Conservation (phyloP, 139 green algal genomes). For the Nannochloris sp. region DNA sequence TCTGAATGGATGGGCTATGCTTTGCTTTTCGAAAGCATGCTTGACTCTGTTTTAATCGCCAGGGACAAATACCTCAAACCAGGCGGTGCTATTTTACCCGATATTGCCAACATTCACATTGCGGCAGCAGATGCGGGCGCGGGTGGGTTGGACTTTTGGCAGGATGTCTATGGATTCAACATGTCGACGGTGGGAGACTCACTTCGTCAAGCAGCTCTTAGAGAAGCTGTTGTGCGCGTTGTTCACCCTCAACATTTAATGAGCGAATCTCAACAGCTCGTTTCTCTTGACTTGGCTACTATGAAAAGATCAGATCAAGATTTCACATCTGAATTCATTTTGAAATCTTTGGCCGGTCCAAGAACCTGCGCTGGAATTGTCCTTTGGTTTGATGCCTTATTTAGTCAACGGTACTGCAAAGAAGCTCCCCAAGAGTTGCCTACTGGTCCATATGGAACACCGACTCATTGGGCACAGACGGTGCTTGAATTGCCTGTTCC, state of each 20-base stretch:
- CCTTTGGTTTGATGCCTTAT: conserved; percentile 92
- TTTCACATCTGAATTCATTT: conserved; percentile 75
- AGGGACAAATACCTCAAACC: conserved; percentile 68
- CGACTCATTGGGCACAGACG: conserved; percentile 93
- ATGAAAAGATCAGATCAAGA: conserved; percentile 69
- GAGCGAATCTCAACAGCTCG: conserved; percentile 15
- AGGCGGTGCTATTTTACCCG: conserved; percentile 84
- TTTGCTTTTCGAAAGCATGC: conserved; percentile 96
- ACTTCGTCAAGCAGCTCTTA: background rate
- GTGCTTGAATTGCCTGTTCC: conserved; percentile 63
- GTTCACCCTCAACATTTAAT: conserved; percentile 49
- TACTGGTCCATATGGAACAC: conserved; percentile 56
- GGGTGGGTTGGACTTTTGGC: conserved; percentile 68
- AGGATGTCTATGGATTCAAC: conserved; percentile 86
- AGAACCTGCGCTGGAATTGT: conserved; percentile 55
- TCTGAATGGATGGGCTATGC: conserved; percentile 98
- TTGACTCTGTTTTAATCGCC: conserved; percentile 72
- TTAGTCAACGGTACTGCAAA: conserved; percentile 74
- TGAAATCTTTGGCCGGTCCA: conserved; percentile 26
- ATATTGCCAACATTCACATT: conserved; percentile 68
- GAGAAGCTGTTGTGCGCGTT: conserved; percentile 41
- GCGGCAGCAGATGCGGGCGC: conserved; percentile 45
- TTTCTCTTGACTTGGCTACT: conserved; percentile 67
- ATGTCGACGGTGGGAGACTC: conserved; percentile 58
- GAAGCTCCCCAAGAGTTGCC: conserved; percentile 64